Conservation (phyloP, 441 rosid species). For the Erysimum cheiri region DNA sequence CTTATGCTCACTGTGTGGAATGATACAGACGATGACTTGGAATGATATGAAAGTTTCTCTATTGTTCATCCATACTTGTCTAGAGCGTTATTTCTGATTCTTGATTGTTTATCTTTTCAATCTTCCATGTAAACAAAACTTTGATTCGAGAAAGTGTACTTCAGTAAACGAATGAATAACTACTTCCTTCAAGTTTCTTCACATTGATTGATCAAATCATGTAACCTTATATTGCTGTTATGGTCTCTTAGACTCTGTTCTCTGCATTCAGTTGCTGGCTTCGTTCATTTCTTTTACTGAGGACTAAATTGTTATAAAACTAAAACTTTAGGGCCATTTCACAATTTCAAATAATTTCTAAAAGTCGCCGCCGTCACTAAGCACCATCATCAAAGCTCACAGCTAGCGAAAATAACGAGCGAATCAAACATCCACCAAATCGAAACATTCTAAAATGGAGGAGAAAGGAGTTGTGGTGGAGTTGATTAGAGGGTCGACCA, state of each 20-base stretch:
- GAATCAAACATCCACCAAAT: not conserved
- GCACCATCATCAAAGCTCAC: not conserved
- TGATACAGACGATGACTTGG: slow-evolving; percentile 27
- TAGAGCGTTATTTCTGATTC: not conserved
- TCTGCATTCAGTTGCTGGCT: not conserved
- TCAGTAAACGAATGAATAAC: not conserved
- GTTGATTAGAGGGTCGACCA: slow-evolving; percentile 55
- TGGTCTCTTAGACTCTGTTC: not conserved
- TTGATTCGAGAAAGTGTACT: not conserved
- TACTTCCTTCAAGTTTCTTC: not conserved
- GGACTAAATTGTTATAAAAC: slow-evolving; percentile 2
- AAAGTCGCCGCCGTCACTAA: slow-evolving; percentile 18
- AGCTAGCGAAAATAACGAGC: not conserved
- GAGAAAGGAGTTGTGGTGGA: slow-evolving; percentile 45
- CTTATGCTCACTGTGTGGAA: slow-evolving; percentile 28
- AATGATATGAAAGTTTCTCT: not conserved
- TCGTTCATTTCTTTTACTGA: not conserved
- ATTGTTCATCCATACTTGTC: not conserved
- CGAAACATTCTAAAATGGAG: slow-evolving; percentile 46
- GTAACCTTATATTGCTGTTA: too few relatives aligned
- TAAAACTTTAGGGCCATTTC: not conserved
- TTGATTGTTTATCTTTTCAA: not conserved
- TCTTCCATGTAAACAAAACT: slow-evolving; percentile 3
- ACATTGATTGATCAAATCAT: not conserved
- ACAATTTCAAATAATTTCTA: not conserved